A percentile compares a stretch with the other conserved stretches of the same genome.
These are phyloP conservation scores for Brassica napus DNA, from an alignment of 345 rosid genomes.

Conservation along the genomic window DNA sequence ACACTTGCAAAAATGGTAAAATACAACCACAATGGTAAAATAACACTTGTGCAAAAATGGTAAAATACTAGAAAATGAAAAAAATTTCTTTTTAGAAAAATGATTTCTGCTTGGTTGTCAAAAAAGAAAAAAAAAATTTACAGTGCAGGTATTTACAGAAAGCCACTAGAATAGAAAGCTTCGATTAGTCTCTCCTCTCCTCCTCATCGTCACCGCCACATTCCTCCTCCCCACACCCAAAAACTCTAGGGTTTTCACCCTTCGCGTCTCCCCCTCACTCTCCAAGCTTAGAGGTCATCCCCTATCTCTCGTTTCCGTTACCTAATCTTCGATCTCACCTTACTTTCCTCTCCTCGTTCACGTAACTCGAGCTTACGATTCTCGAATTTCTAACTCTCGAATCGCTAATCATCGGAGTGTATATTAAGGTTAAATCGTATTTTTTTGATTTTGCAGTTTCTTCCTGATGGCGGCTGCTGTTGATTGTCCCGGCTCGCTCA, in stretches of 20 bases:
- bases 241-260: constrained; percentile 36
- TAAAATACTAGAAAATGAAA: background rate
- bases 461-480: constrained; percentile 48
- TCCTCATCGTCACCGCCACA: constrained; percentile 35
- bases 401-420: background rate
- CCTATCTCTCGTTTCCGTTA: constrained; percentile 1
- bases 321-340: background rate
- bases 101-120: background rate
- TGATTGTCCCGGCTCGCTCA: constrained; percentile 12
- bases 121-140: background rate
- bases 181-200: constrained; percentile 10
- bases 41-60: background rate
- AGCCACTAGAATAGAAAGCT: constrained; percentile 20
- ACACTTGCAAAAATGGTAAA: background rate
- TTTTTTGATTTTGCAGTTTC: constrained; percentile 1
- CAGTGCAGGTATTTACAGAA: constrained; percentile 3
- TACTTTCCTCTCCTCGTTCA: background rate
- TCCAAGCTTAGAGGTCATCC: constrained; percentile 21
- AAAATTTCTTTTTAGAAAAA: too few species aligned
- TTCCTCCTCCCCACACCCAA: background rate
- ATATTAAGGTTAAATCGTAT: too few species aligned
- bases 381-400: background rate
- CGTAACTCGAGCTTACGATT: background rate
- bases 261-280: background rate
- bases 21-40: background rate